Base-by-base conservation (phyloP, 768 basidiomycete genomes). In the Auricularia sp. region DNA sequence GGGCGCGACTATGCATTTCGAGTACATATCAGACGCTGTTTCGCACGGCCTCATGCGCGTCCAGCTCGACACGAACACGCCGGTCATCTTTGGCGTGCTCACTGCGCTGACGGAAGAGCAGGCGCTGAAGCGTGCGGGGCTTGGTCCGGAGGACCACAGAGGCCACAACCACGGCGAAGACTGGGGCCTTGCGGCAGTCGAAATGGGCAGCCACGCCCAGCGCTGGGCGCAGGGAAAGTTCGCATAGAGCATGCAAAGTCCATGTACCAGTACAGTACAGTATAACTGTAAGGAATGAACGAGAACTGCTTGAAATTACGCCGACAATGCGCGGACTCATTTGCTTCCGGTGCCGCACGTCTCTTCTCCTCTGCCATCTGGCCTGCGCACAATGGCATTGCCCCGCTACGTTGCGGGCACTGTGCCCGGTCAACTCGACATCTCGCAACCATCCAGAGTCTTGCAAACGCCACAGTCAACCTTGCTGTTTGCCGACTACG, bases 111-210 rank as follows among this genome's bases (percentile, higher is more conserved):
- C 80, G 54, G 97, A 98, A 64, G 91, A 95, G 68, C 97, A 99
- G 77, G 97, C 97, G 29, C 75, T 98, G 70, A 90, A 95, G 71
- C 79, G 97, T 66, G 92, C 97, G n/a, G 97, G 97, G 3, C 75
- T 99, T 56, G 92, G 89, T 21, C 77, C 79, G 64, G 87, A 83
- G 13, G 79, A 73, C 63, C 77, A 81, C 66, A 88, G 88, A 71
- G 93, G 93, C 2, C 97, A 98, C 72, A 98, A 98, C 76, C 96
- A 99, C 72, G 96, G 96, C 18, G 92, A 94, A 75, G 96, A 98
- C 70, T 99, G 95, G 95, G 96, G 90, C n/a, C 73, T 87, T 45
- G 95, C 95, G 3, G 96, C 96, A 3, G 94, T 98, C 5, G 96
- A 99, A 74, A 94, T 94, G 92, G 90, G 85, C 2, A 78, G 78